Conservation (phyloP, 495 filamentous ascomycete species). For the Aspergillus coremiiformis region DNA sequence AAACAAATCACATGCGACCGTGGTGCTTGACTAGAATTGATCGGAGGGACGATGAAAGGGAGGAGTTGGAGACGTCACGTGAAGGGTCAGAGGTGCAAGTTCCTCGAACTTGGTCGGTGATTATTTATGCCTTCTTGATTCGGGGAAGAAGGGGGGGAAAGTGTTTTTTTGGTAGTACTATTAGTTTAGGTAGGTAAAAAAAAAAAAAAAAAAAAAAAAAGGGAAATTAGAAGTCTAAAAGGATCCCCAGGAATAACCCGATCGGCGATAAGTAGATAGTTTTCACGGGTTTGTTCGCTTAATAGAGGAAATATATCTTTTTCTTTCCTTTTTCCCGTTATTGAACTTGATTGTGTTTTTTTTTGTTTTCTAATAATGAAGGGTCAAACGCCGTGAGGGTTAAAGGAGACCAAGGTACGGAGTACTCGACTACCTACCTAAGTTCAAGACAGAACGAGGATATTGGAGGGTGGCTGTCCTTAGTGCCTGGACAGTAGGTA, state of each 20-base stretch:
- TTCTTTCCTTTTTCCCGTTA: background rate
- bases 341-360: background rate
- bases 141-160: background rate
- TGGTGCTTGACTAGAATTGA: conserved; percentile 5
- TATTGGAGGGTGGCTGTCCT: conserved; percentile 4
- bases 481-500: background rate
- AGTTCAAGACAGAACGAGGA: background rate
- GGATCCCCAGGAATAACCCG: background rate
- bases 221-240: background rate
- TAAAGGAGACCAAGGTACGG: background rate
- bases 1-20: conserved; percentile 9
- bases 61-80: background rate
- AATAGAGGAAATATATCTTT: background rate
- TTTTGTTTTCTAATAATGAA: background rate
- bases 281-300: background rate
- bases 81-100: background rate
- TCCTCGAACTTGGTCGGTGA: background rate
- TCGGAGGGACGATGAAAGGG: conserved; percentile 1
- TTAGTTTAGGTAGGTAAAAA: background rate
- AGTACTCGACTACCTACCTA: background rate
- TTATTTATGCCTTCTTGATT: background rate
- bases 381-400: background rate
- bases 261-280: background rate
- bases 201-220: background rate
- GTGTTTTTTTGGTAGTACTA: background rate